Percentiles rank a stretch among this genome's conserved stretches.
These are phyloP conservation scores for Hypoxylon sp. DNA, from an alignment of 2,329 filamentous ascomycete genomes.

Conservation along the genomic window DNA sequence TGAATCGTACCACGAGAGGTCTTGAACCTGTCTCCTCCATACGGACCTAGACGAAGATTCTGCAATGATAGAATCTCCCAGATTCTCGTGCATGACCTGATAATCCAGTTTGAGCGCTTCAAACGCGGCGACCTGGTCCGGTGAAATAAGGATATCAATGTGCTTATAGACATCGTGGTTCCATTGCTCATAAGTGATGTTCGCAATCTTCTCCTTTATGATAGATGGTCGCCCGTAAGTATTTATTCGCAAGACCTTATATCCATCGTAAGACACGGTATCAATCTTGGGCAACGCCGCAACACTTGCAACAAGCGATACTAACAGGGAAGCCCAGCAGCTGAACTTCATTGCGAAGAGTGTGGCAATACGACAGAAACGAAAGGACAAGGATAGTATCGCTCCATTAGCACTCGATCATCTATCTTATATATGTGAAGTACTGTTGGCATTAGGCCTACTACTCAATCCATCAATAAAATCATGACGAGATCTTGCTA, in stretches of 20 bases:
- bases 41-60: slow-evolving; percentile 45
- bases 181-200: slow-evolving; percentile 48
- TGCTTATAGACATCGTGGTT: slow-evolving; percentile 45
- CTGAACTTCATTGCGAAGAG: slow-evolving; percentile 10
- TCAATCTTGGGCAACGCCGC: slow-evolving; percentile 10
- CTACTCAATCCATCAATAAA: background rate
- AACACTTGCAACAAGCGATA: slow-evolving; percentile 17
- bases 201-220: slow-evolving; percentile 55
- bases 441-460: background rate
- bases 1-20: slow-evolving; percentile 63
- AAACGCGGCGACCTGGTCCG: slow-evolving; percentile 52
- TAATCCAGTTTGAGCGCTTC: slow-evolving; percentile 53
- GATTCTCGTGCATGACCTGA: slow-evolving; percentile 52
- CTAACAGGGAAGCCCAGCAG: slow-evolving; percentile 1
- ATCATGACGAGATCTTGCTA: slow-evolving; percentile 11
- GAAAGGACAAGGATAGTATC: background rate
- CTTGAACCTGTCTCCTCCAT: slow-evolving; percentile 49
- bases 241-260: slow-evolving; percentile 63
- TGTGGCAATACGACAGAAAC: too few species aligned
- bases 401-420: background rate
- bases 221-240: slow-evolving; percentile 59
- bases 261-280: slow-evolving; percentile 59
- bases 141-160: slow-evolving; percentile 55
- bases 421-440: slow-evolving; percentile 11
- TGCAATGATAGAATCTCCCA: slow-evolving; percentile 51